Conservation (phyloP, 2,329 filamentous ascomycete genomes). For the Lachnellula willkommii region DNA sequence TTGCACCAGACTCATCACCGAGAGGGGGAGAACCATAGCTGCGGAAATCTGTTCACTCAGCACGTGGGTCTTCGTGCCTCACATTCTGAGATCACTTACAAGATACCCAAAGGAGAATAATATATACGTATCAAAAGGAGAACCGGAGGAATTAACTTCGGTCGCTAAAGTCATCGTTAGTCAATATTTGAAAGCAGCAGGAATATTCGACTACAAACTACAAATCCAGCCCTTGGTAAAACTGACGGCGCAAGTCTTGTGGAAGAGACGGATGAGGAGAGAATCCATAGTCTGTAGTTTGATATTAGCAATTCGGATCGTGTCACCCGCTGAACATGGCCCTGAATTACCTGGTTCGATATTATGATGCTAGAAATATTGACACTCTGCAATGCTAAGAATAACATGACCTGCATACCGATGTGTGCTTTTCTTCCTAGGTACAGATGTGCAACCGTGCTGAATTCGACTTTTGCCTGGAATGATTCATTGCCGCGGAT, state of each 20-base stretch:
- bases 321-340: neutral
- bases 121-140: no score
- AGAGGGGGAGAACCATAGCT: conserved; percentile 3
- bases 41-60: conserved; percentile 2
- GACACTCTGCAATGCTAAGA: conserved; percentile 4
- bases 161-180: no score
- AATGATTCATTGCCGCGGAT: no score
- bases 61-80: no score
- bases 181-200: no score
- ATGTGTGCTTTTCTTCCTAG: neutral
- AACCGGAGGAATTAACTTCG: no score
- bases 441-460: neutral
- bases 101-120: no score
- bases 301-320: neutral
- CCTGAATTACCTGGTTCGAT: conserved; percentile 1
- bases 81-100: no score
- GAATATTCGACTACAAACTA: neutral
- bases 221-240: conserved; percentile 1
- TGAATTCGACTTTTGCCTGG: no score
- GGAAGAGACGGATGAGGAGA: conserved; percentile 1
- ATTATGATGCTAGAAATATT: conserved; percentile 9
- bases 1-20: conserved; percentile 4
- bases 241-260: conserved; percentile 5
- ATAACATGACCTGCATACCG: conserved; percentile 3
- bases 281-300: conserved; percentile 2